A percentile compares a stretch with the other conserved stretches of the same genome.
phyloP scores from a whole-genome alignment of 495 filamentous ascomycete species.

The Rhypophila decipiens region DNA sequence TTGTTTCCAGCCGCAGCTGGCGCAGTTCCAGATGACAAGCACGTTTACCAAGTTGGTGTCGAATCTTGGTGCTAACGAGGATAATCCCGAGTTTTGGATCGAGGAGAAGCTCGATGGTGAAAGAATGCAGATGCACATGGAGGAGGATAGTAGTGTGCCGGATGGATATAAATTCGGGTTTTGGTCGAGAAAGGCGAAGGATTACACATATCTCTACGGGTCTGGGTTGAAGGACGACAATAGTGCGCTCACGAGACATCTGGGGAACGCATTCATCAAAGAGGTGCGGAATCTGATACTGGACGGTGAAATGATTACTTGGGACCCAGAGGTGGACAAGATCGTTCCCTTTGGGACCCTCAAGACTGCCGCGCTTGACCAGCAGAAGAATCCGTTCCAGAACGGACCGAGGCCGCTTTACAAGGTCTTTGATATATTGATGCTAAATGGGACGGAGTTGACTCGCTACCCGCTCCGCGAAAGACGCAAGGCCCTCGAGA shows the following conservation, averaged over 20 bases:
- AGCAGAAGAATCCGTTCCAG: slow-evolving; percentile 68
- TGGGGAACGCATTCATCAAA: slow-evolving; percentile 70
- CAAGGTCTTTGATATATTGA: slow-evolving; percentile 81
- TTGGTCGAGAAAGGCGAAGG: slow-evolving; percentile 95
- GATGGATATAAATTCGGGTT: slow-evolving; percentile 76
- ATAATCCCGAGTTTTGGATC: slow-evolving; percentile 82
- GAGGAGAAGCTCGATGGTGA: slow-evolving; percentile 98
- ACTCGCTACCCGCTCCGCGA: slow-evolving; percentile 80
- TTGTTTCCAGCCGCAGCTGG: slow-evolving; percentile 95
- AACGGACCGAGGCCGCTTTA: slow-evolving; percentile 74
- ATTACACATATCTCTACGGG: slow-evolving; percentile 94
- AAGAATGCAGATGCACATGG: slow-evolving; percentile 94
- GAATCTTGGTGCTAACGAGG: slow-evolving; percentile 61
- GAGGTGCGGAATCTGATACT: slow-evolving; percentile 80
- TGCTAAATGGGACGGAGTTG: slow-evolving; percentile 73
- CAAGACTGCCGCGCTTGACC: slow-evolving; percentile 81
- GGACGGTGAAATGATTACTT: slow-evolving; percentile 98
- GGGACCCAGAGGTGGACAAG: slow-evolving; percentile 82
- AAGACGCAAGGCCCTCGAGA: slow-evolving; percentile 67
- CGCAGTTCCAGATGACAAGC: slow-evolving; percentile 82
- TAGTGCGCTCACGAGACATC: slow-evolving; percentile 70
- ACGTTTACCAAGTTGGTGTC: slow-evolving; percentile 76
- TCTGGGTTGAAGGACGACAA: slow-evolving; percentile 66
- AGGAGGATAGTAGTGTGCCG: slow-evolving; percentile 55
- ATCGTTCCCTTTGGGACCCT: slow-evolving; percentile 88